Conservation (phyloP, 2,329 filamentous ascomycete species). For the Grosmannia penicillata region DNA sequence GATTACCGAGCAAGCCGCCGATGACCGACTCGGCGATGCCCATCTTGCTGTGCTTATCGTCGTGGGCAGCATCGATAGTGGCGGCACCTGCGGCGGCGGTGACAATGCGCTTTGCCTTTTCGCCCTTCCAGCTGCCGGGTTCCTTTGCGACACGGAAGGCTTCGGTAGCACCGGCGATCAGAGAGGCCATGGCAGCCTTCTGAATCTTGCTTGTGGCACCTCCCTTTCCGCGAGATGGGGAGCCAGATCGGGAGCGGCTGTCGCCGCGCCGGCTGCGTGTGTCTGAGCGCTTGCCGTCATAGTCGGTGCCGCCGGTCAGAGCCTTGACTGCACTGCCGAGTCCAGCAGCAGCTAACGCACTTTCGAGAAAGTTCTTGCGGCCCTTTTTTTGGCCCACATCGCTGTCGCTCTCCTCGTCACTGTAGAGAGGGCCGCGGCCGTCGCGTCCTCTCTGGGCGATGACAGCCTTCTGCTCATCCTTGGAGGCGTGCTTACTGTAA, state of each 20-base stretch:
- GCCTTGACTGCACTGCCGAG: slow-evolving; percentile 47
- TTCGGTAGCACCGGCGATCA: slow-evolving; percentile 81
- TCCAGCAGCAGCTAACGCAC: slow-evolving; percentile 45
- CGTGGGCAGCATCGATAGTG: slow-evolving; percentile 65
- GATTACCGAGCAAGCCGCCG: slow-evolving; percentile 75
- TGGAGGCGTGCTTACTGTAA: slow-evolving; percentile 43
- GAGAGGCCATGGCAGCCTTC: slow-evolving; percentile 80
- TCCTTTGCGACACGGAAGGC: slow-evolving; percentile 84
- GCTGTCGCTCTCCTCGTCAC: slow-evolving; percentile 42
- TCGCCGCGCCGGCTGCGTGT: slow-evolving; percentile 34
- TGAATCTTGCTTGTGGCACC: slow-evolving; percentile 45
- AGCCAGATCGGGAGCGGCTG: slow-evolving; percentile 34
- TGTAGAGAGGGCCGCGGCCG: slow-evolving; percentile 33
- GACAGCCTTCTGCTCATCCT: slow-evolving; percentile 38
- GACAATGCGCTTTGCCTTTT: slow-evolving; percentile 81
- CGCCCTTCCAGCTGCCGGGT: slow-evolving; percentile 76
- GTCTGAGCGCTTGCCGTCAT: slow-evolving; percentile 21
- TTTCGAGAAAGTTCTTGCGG: slow-evolving; percentile 50
- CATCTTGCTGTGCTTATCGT: slow-evolving; percentile 64
- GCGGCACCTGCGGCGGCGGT: slow-evolving; percentile 79
- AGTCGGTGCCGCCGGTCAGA: slow-evolving; percentile 29
- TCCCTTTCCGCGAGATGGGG: slow-evolving; percentile 27
- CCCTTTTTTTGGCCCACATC: slow-evolving; percentile 46
- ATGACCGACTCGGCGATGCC: slow-evolving; percentile 78
- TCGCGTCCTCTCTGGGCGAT: slow-evolving; percentile 39